phyloP scores from a whole-genome alignment of 306 rosid species.

The Dalbergia cochinchinensis region DNA sequence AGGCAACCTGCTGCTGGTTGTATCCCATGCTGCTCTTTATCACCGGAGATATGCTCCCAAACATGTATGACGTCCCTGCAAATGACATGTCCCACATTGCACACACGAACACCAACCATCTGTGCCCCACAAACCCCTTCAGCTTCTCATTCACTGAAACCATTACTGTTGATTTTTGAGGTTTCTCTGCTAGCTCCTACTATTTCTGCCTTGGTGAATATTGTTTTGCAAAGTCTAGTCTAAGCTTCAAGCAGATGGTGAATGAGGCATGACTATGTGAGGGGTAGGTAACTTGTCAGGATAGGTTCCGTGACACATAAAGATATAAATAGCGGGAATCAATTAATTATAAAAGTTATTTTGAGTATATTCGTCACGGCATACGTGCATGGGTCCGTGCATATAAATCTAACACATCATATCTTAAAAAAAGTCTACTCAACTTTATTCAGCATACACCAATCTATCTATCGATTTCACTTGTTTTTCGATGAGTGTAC shows the following conservation, averaged over 20 bases:
- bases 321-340: not conserved
- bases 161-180: slow-evolving; percentile 12
- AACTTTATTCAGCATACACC: too few species aligned
- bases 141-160: slow-evolving; percentile 51
- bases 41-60: slow-evolving; percentile 89
- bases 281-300: too few species aligned
- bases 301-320: too few species aligned
- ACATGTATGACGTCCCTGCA: slow-evolving; percentile 83
- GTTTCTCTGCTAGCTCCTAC: not conserved
- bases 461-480: too few species aligned
- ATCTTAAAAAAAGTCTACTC: too few species aligned
- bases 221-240: not conserved
- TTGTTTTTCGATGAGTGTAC: too few species aligned
- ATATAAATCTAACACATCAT: too few species aligned
- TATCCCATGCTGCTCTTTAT: slow-evolving; percentile 77
- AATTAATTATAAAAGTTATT: not conserved
- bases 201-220: not conserved
- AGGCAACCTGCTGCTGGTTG: slow-evolving; percentile 75
- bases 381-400: too few species aligned
- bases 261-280: too few species aligned
- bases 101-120: slow-evolving; percentile 91
- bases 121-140: slow-evolving; percentile 53
- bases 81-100: slow-evolving; percentile 88
- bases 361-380: not conserved
- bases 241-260: not conserved